Evolutionary conservation across 1,284 basidiomycete species (phyloP).

Genomic region (Melampsora larici-populina): DNA sequence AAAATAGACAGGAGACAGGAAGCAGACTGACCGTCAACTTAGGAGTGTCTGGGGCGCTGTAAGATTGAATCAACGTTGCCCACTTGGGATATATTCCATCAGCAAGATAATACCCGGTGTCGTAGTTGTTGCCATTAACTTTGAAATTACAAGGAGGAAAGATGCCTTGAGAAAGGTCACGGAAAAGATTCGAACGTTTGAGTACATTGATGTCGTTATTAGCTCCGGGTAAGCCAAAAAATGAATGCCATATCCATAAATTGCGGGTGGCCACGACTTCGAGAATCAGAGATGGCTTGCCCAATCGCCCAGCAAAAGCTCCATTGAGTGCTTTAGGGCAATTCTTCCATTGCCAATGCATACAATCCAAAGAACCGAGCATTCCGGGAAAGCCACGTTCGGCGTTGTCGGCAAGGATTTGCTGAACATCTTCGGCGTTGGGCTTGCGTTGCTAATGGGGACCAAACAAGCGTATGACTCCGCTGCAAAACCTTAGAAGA

Average conservation of each 20-base stretch:
- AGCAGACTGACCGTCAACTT: no score
- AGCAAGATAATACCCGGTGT: no score
- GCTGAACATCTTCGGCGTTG: background rate
- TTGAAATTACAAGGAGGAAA: background rate
- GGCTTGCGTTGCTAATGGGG: constrained; percentile 6
- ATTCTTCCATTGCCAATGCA: no score
- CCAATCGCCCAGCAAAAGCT: no score
- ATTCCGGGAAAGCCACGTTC: background rate
- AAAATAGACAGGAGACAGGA: no score
- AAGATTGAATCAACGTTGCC: no score
- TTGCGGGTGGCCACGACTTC: background rate
- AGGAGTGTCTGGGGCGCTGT: no score
- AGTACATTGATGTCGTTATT: constrained; percentile 6
- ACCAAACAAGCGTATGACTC: background rate
- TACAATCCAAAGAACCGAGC: no score
- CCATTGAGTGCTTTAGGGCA: no score
- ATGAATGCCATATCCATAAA: constrained; percentile 13
- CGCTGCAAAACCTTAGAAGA: constrained; percentile 13
- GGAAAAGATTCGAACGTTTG: background rate
- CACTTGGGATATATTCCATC: no score
- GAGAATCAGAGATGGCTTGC: no score
- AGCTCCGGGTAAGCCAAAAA: background rate
- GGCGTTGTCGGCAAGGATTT: background rate
- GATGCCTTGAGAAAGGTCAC: background rate
- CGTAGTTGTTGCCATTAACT: no score